Conservation (phyloP, 768 basidiomycete species). For the Cyclocybe cylindracea region DNA sequence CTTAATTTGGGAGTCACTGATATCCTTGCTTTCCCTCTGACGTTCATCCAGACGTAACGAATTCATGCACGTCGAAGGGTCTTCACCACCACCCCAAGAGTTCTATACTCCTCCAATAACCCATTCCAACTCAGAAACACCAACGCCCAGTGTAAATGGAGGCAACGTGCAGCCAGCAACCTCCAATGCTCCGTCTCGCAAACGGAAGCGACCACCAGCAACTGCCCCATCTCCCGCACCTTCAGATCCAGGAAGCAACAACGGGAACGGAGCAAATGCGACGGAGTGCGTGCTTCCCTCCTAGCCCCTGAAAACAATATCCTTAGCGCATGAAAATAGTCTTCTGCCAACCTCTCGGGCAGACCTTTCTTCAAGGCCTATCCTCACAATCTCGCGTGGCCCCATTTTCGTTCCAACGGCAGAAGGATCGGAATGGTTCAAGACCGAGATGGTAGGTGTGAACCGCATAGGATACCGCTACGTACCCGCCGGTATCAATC, state of each 20-base stretch:
- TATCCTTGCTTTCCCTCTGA: slow-evolving; percentile 1
- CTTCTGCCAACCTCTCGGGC: slow-evolving; percentile 61
- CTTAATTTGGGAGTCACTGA: background rate
- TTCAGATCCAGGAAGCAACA: slow-evolving; percentile 45
- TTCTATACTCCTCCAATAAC: slow-evolving; percentile 8
- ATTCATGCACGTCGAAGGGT: slow-evolving; percentile 32
- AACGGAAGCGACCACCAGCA: slow-evolving; percentile 59
- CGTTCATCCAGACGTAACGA: background rate
- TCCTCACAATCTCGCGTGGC: slow-evolving; percentile 73
- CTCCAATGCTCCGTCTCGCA: slow-evolving; percentile 34
- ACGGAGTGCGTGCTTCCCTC: slow-evolving; percentile 34
- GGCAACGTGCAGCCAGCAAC: slow-evolving; percentile 8
- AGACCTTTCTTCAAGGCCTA: slow-evolving; percentile 69
- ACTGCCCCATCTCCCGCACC: slow-evolving; percentile 59
- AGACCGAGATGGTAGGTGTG: slow-evolving; percentile 69
- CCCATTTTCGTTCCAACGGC: slow-evolving; percentile 65
- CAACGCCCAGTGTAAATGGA: slow-evolving; percentile 5
- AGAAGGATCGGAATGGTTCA: slow-evolving; percentile 57
- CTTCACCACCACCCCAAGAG: slow-evolving; percentile 31
- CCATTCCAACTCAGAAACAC: slow-evolving; percentile 5
- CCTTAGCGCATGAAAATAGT: slow-evolving; percentile 25
- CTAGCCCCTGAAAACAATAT: background rate
- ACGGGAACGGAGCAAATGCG: slow-evolving; percentile 28
- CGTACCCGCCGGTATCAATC: slow-evolving; percentile 74
- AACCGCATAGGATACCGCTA: slow-evolving; percentile 84